Percentiles rank a stretch among this genome's conserved stretches.
phyloP scores from a whole-genome alignment of 1,139 yeast species.

The Sugiyamaella novakii region DNA sequence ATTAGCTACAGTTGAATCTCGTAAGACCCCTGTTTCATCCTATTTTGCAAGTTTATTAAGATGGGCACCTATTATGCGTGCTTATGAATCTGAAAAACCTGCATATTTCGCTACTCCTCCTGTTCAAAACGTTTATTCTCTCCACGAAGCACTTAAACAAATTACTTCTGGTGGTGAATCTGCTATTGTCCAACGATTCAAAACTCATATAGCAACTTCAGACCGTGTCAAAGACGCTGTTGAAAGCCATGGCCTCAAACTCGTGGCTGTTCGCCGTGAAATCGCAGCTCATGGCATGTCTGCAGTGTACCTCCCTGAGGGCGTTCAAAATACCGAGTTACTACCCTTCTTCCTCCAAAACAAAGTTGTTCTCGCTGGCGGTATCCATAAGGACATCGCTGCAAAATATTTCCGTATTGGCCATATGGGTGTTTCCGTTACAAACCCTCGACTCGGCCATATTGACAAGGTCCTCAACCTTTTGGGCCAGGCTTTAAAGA shows the following conservation, averaged over 20 bases:
- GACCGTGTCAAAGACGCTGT: constrained; percentile 62
- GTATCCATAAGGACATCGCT: constrained; percentile 79
- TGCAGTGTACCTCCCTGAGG: constrained; percentile 82
- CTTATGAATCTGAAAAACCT: constrained; percentile 79
- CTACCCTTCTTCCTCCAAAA: constrained; percentile 58
- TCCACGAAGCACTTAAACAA: constrained; percentile 74
- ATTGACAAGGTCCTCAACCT: constrained; percentile 33
- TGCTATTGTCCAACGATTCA: constrained; percentile 63
- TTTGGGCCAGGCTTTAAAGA: constrained; percentile 25
- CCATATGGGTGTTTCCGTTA: constrained; percentile 81
- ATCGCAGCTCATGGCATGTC: constrained; percentile 87
- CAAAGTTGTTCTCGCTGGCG: constrained; percentile 89
- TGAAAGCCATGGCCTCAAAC: constrained; percentile 60
- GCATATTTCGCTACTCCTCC: constrained; percentile 96
- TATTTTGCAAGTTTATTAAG: constrained; percentile 76
- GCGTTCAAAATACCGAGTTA: constrained; percentile 67
- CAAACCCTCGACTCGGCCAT: constrained; percentile 51
- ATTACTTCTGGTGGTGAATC: constrained; percentile 54
- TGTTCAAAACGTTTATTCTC: constrained; percentile 79
- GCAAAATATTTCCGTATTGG: constrained; percentile 90
- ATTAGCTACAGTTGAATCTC: constrained; percentile 54
- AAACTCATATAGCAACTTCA: constrained; percentile 64
- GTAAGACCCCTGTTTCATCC: constrained; percentile 58
- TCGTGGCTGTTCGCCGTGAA: constrained; percentile 60
- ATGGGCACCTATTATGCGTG: constrained; percentile 89